These are phyloP conservation scores for Amanita pallidorosea DNA, from an alignment of 768 basidiomycete genomes.

Conservation along the genomic window DNA sequence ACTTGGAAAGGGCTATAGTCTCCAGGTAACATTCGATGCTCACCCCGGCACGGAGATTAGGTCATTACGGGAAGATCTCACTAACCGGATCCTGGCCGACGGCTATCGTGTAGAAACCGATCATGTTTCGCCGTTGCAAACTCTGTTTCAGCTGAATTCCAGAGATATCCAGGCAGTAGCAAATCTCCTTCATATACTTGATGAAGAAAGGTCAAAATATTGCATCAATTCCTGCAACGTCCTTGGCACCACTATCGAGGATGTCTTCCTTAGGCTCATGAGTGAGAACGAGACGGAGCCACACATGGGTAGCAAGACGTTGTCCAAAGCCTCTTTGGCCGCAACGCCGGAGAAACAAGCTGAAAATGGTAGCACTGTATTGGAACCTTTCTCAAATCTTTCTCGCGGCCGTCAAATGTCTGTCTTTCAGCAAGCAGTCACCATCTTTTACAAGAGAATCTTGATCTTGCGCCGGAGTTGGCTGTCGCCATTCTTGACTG, in stretches of 20 bases:
- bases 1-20: slow-evolving; percentile 63
- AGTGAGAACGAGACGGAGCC: slow-evolving; percentile 23
- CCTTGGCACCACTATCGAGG: slow-evolving; percentile 67
- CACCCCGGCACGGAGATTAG: slow-evolving; percentile 15
- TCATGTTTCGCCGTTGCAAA: slow-evolving; percentile 29
- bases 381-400: slow-evolving; percentile 24
- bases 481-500: slow-evolving; percentile 48
- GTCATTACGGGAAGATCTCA: slow-evolving; percentile 20
- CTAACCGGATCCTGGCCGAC: slow-evolving; percentile 29
- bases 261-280: slow-evolving; percentile 74
- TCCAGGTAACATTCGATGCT: slow-evolving; percentile 38
- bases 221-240: slow-evolving; percentile 50
- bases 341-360: slow-evolving; percentile 9
- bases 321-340: slow-evolving; percentile 4
- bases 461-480: slow-evolving; percentile 58
- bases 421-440: slow-evolving; percentile 54
- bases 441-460: slow-evolving; percentile 63
- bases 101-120: slow-evolving; percentile 36
- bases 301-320: slow-evolving; percentile 10
- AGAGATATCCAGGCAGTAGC: slow-evolving; percentile 47
- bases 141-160: slow-evolving; percentile 47
- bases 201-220: slow-evolving; percentile 26
- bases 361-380: slow-evolving; percentile 9
- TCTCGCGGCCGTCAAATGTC: slow-evolving; percentile 42
- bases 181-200: slow-evolving; percentile 43